Conservation (phyloP, 106 monocot species). For the Phalaenopsis equestris region DNA sequence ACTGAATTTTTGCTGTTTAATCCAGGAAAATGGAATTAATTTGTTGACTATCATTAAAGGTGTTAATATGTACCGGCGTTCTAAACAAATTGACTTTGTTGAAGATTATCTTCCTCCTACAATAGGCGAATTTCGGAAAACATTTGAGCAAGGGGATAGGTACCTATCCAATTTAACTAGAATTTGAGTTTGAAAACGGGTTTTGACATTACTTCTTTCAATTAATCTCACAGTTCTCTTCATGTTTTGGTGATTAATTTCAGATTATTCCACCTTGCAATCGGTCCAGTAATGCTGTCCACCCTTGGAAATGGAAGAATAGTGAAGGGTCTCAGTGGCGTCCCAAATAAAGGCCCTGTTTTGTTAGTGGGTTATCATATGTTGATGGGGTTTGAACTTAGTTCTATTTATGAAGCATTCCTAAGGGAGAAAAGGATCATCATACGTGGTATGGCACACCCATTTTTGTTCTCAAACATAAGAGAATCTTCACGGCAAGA, state of each 20-base stretch:
- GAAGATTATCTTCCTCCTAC: conserved; percentile 27
- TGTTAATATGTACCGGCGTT: conserved; percentile 13
- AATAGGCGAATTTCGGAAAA: conserved; percentile 11
- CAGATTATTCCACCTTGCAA: conserved; percentile 52
- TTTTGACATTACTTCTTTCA: neutral
- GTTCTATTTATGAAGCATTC: conserved; percentile 56
- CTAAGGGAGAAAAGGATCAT: conserved; percentile 58
- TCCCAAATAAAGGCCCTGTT: conserved; percentile 84
- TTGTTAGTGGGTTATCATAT: conserved; percentile 86
- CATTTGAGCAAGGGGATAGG: conserved; percentile 14
- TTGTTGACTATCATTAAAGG: conserved; percentile 19
- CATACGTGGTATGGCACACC: conserved; percentile 80
- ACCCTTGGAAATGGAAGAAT: conserved; percentile 57
- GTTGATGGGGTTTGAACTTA: conserved; percentile 72
- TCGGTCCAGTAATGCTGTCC: conserved; percentile 64
- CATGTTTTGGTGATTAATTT: conserved; percentile 3
- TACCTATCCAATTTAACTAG: neutral
- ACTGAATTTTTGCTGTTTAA: conserved; percentile 3
- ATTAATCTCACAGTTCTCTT: neutral
- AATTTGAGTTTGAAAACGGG: neutral
- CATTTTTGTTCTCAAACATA: conserved; percentile 28
- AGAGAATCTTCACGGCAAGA: conserved; percentile 30
- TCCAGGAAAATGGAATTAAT: conserved; percentile 27
- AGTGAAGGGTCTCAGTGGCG: conserved; percentile 68
- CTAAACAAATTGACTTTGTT: conserved; percentile 16